Base-by-base conservation (phyloP, 306 rosid genomes). In the Rosa rugosa region DNA sequence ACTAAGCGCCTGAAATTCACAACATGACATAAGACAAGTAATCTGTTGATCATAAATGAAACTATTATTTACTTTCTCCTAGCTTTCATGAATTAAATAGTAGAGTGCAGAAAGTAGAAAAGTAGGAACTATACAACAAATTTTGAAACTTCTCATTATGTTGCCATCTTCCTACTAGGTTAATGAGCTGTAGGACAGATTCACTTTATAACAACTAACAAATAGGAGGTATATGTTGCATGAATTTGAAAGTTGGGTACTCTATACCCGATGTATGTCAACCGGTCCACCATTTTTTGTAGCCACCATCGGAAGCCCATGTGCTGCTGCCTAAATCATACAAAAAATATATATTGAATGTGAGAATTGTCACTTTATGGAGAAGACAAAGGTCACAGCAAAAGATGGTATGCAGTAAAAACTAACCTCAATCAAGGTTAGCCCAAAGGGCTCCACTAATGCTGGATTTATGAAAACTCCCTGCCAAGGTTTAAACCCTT, bases 381-480 rank as follows among this genome's bases (percentile, higher is more conserved):
- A 50, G 45, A 66, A 86, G 80, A 71, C 41, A 74, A 76, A 60
- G 73, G 77, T 22, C 70, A 22, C 73, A 73, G 14, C 20, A 44
- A 59, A 71, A 84, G 40, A 71, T 18, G 51, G 73, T 60, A 56
- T 27, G 75, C 9, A 56, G 63, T 68, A 14, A 67, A 80, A 80
- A 75, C 80, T 80, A 64, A 93, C 98, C 98, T 93, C 98, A 77
- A 93, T 93, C 83, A 93, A 87, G 31, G 98, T 93, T 72, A 93
- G 93, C 40, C 98, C 98, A 71, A 93, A 93, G 72, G 98, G 98
- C 75, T 93, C 97, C 75, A 93, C 98, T 54, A 93, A 79, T 69
- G 98, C 98, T 23, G 98, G 98, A 85, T 93, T 93, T 73, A 93
- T 91, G 88, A 93, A 93, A 80, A 93, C 97, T 74, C 98, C 98